Evolutionary conservation across 371 early-diverging fungal genomes (phyloP), one percentile per base, ranked within the genome.

Genomic region (Rhizopus delemar): DNA sequence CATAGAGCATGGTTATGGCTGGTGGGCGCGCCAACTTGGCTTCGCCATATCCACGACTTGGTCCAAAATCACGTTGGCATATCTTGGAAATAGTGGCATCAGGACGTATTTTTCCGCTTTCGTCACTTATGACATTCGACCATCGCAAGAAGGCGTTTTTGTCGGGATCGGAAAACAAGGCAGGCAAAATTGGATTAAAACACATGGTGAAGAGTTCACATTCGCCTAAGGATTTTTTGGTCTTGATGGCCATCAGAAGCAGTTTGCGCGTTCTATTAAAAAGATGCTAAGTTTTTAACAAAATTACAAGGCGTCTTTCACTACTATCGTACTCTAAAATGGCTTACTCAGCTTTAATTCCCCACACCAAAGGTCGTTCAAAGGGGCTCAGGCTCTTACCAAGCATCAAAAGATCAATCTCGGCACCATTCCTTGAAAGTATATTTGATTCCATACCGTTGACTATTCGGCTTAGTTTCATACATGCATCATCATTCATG

Each of bases 131-230:
- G 8, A 56, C 39, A 59, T 59, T 59, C 6, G 59, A 59, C 60
- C 49, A 59, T 59, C 60, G 46, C 35, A 66, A 56, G 3, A 62
- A 39, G 16, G 56, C 31, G 32, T 59, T 66, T 62, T 31, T 58
- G 29, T 62, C 62, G 32, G 62, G 59, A 28, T 62, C 56, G 6
- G 67, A 62, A 51, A 66, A 51, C 16, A 66, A 38, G 7, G 67
- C 51, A 41, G 56, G 59, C 36, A 66, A 48, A 33, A 67, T 45
- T 16, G 68, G 63, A 41, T 67, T 63, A 43, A 62, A 67, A 54
- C 60, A 60, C 50, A 49, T 60, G 7, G 57, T 52, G n/a, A 62
- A 52, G 11, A 62, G 57, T 56, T 56, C 62, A 36, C 39, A 56
- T 62, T 62, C 57, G 8, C 62, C 57, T 16, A 62, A 34, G 16